Conservation (phyloP, 192 early-diverging fungal genomes). For the Coemansia interrupta region DNA sequence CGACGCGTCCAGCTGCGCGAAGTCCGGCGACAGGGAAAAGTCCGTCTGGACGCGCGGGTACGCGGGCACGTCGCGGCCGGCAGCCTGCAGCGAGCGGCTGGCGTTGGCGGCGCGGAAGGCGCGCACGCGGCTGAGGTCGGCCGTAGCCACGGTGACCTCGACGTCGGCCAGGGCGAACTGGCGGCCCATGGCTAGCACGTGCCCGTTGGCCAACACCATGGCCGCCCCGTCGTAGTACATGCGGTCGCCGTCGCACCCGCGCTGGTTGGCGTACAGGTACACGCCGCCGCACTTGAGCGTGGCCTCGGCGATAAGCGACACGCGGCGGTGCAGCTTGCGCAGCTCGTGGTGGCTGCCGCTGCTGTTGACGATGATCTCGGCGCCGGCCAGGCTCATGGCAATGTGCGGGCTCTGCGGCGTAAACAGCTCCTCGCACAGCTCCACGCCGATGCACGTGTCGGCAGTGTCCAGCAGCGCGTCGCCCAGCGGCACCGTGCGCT, state of each 20-base stretch:
- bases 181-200: slow-evolving; percentile 78
- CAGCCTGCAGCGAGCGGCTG: slow-evolving; percentile 82
- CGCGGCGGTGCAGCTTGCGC: slow-evolving; percentile 78
- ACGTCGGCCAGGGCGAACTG: slow-evolving; percentile 95
- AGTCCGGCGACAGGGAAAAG: slow-evolving; percentile 48
- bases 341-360: slow-evolving; percentile 97
- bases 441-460: slow-evolving; percentile 88
- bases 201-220: slow-evolving; percentile 87
- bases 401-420: slow-evolving; percentile 95
- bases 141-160: slow-evolving; percentile 87
- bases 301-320: slow-evolving; percentile 86
- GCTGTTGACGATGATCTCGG: slow-evolving; percentile 95
- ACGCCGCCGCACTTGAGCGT: slow-evolving; percentile 91
- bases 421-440: slow-evolving; percentile 97
- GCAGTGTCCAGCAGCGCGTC: slow-evolving; percentile 81
- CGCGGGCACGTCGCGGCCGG: slow-evolving; percentile 33
- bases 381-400: slow-evolving; percentile 86
- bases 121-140: slow-evolving; percentile 87
- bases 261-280: slow-evolving; percentile 94
- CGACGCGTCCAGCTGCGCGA: slow-evolving; percentile 29
- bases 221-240: slow-evolving; percentile 95
- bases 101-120: slow-evolving; percentile 65
- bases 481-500: slow-evolving; percentile 78
- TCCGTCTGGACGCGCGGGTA: slow-evolving; percentile 67
- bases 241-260: slow-evolving; percentile 97